Evolutionary conservation across 2,329 filamentous ascomycete genomes (phyloP).

Genomic region (Aspergillus texensis): DNA sequence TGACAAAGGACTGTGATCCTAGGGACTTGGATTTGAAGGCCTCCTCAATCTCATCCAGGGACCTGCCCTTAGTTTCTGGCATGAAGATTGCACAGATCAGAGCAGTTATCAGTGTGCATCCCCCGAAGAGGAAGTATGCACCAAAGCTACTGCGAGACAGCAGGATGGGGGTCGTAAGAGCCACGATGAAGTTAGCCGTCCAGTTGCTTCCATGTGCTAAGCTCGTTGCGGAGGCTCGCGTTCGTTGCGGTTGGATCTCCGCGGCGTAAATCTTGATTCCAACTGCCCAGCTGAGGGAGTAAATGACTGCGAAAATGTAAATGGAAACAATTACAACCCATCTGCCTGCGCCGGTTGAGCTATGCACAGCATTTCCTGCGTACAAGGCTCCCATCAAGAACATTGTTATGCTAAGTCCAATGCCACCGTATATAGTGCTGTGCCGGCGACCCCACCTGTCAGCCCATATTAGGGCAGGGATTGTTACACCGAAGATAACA

Average conservation of each 20-base stretch:
- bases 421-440: conserved; percentile 57
- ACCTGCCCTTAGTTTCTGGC: conserved; percentile 54
- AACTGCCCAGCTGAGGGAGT: conserved; percentile 55
- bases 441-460: conserved; percentile 62
- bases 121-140: conserved; percentile 52
- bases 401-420: conserved; percentile 49
- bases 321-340: conserved; percentile 35
- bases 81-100: conserved; percentile 48
- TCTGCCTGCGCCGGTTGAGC: conserved; percentile 29
- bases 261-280: conserved; percentile 59
- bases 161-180: conserved; percentile 48
- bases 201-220: conserved; percentile 48
- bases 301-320: conserved; percentile 32
- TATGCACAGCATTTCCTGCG: conserved; percentile 33
- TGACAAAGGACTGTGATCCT: conserved; percentile 7
- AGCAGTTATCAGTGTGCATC: conserved; percentile 43
- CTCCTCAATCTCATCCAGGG: conserved; percentile 54
- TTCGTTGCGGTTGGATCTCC: conserved; percentile 61
- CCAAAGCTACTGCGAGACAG: conserved; percentile 47
- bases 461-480: conserved; percentile 59
- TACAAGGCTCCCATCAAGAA: conserved; percentile 39
- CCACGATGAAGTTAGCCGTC: conserved; percentile 48
- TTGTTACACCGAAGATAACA: conserved; percentile 59
- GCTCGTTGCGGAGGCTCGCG: conserved; percentile 57
- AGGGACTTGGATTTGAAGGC: conserved; percentile 42